phyloP scores from a whole-genome alignment of 768 basidiomycete species.

The Agaricus blazei region DNA sequence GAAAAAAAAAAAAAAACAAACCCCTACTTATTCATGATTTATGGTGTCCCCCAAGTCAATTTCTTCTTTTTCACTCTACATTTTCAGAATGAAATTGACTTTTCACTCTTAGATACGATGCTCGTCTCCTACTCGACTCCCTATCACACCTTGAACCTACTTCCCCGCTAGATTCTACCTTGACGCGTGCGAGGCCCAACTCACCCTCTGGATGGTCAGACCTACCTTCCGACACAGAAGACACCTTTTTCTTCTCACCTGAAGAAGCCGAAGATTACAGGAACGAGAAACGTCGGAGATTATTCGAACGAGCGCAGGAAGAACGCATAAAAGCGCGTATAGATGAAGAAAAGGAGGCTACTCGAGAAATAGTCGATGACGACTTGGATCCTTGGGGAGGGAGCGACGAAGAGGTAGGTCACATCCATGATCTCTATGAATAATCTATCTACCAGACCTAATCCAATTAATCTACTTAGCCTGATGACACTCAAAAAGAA shows the following conservation, averaged over 20 bases:
- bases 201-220: slow-evolving; percentile 66
- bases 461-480: slow-evolving; percentile 30
- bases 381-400: slow-evolving; percentile 52
- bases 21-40: neutral
- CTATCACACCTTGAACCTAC: slow-evolving; percentile 19
- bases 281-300: slow-evolving; percentile 59
- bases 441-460: neutral
- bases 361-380: slow-evolving; percentile 20
- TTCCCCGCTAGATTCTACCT: neutral
- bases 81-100: slow-evolving; percentile 16
- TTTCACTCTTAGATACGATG: slow-evolving; percentile 60
- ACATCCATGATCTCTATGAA: neutral
- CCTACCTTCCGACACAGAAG: slow-evolving; percentile 81
- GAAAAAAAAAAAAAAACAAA: neutral
- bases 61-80: slow-evolving; percentile 15
- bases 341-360: slow-evolving; percentile 35
- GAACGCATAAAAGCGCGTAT: slow-evolving; percentile 60
- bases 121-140: slow-evolving; percentile 65
- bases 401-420: slow-evolving; percentile 63
- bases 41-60: slow-evolving; percentile 19
- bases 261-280: slow-evolving; percentile 63
- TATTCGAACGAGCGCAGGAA: slow-evolving; percentile 55
- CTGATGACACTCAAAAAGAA: slow-evolving; percentile 50
- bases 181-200: slow-evolving; percentile 33
- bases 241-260: slow-evolving; percentile 73